Conservation (phyloP, 768 basidiomycete species). For the Kockovaella imperatae region DNA sequence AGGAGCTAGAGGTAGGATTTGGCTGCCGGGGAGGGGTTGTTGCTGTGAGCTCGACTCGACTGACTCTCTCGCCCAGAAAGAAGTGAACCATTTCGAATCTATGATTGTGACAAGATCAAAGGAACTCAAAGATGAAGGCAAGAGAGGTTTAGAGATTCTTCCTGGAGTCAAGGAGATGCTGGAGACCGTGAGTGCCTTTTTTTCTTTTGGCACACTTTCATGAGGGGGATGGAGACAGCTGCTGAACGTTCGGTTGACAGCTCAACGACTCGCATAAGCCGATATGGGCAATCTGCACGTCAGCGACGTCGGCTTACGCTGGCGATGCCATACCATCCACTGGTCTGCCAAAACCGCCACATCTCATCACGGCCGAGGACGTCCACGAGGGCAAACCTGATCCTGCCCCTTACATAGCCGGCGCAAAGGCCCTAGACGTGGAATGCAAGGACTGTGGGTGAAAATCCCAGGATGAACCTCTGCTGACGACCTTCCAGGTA, state of each 20-base stretch:
- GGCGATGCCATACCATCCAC: conserved; percentile 59
- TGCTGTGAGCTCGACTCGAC: conserved; percentile 12
- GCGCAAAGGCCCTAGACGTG: conserved; percentile 57
- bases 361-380: conserved; percentile 69
- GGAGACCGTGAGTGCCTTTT: conserved; percentile 48
- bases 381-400: conserved; percentile 73
- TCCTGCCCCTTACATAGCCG: conserved; percentile 77
- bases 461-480: not conserved
- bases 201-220: conserved; percentile 1
- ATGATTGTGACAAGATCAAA: conserved; percentile 50
- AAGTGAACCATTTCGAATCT: too few species aligned
- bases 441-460: conserved; percentile 55
- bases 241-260: conserved; percentile 46
- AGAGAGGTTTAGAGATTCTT: conserved; percentile 50
- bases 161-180: conserved; percentile 61
- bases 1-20: conserved; percentile 53
- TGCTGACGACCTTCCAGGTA: conserved; percentile 52
- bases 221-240: conserved; percentile 7
- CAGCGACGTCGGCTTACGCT: conserved; percentile 69
- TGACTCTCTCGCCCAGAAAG: conserved; percentile 58
- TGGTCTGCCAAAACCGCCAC: conserved; percentile 55
- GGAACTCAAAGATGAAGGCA: conserved; percentile 53
- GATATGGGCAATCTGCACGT: conserved; percentile 77
- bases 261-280: conserved; percentile 11
- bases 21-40: too few species aligned